A percentile compares a stretch with the other conserved stretches of the same genome.
Conservation (phyloP, 2,329 filamentous ascomycete species). For the Aspergillus niger region DNA sequence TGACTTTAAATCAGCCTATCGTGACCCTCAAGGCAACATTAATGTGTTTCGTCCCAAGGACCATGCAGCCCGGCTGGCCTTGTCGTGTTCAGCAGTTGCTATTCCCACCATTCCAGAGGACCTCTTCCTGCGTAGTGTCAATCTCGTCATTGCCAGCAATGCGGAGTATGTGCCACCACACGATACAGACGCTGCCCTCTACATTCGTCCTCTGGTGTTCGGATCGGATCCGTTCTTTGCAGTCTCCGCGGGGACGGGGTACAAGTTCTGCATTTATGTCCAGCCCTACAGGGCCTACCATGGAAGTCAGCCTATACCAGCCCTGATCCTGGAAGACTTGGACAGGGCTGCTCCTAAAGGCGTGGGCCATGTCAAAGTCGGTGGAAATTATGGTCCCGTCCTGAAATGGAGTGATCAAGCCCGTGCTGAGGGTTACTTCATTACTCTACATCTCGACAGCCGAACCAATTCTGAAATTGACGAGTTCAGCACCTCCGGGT, state of each 20-base stretch:
- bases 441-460: slow-evolving; percentile 40
- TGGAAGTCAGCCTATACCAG: slow-evolving; percentile 10
- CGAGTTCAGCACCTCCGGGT: slow-evolving; percentile 39
- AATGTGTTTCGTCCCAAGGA: slow-evolving; percentile 33
- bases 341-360: slow-evolving; percentile 40
- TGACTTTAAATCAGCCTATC: slow-evolving; percentile 15
- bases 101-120: slow-evolving; percentile 35
- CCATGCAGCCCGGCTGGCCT: slow-evolving; percentile 34
- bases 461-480: slow-evolving; percentile 35
- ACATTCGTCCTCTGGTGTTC: slow-evolving; percentile 40
- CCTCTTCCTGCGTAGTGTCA: slow-evolving; percentile 25
- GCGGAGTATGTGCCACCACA: slow-evolving; percentile 17
- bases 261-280: slow-evolving; percentile 36
- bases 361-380: slow-evolving; percentile 37
- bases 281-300: slow-evolving; percentile 16
- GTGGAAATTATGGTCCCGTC: slow-evolving; percentile 43
- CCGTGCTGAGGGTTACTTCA: slow-evolving; percentile 30
- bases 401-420: slow-evolving; percentile 35
- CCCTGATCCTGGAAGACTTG: slow-evolving; percentile 38
- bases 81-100: slow-evolving; percentile 30
- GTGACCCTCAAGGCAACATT: slow-evolving; percentile 27
- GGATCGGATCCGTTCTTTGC: slow-evolving; percentile 29
- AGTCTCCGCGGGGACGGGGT: slow-evolving; percentile 27
- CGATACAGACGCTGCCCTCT: slow-evolving; percentile 32
- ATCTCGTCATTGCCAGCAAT: slow-evolving; percentile 5